Base-by-base conservation (phyloP, 2,329 filamentous ascomycete genomes). In the Fusarium oxysporum region DNA sequence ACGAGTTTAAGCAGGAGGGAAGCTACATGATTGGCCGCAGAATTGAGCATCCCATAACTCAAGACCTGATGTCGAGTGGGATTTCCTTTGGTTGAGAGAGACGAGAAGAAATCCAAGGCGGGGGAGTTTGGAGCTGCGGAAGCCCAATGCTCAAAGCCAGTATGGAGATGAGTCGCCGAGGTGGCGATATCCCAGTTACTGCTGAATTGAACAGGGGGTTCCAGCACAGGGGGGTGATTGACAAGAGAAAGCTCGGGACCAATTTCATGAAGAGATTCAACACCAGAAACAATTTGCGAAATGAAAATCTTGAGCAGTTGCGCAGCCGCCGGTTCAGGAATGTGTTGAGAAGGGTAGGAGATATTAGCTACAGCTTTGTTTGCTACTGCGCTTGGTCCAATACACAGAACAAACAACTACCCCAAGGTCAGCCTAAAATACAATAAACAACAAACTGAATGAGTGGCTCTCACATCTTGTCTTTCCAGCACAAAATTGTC, bases 91-190 rank as follows among this genome's bases (percentile, higher is more conserved):
- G 6, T 43, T 14, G 57, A 25, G 16, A 60, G 37, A 16, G 37
- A 60, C 25, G 17, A 30, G 23, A 60, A 21, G 8, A 60, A 60
- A 25, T 60, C 57, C 13, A 60, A 19, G n/a, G 57, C 57, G 6
- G 57, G 57, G 12, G 23, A 10, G 11, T 19, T 37, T 35, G 57
- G 57, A 28, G 8, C 51, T n/a, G n/a, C 51, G 28, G 45, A 60
- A 47, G 37, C 57, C 57, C 57, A 60, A 43, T 60, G n/a, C 57
- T 60, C 57, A 51, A 60, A 60, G 30, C 57, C 57, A 32, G 45
- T 37, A 43, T 60, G 57, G 4, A 60, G 57, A 30, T 41, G 30
- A 37, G 44, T 60, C 8, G 57, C 25, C 7, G 30, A 4, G 17
- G 37, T 11, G 30, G 17, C 28, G 13, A 13, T 7, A 38, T 51